Base-by-base conservation (phyloP, 768 basidiomycete genomes). In the Suillus americanus region DNA sequence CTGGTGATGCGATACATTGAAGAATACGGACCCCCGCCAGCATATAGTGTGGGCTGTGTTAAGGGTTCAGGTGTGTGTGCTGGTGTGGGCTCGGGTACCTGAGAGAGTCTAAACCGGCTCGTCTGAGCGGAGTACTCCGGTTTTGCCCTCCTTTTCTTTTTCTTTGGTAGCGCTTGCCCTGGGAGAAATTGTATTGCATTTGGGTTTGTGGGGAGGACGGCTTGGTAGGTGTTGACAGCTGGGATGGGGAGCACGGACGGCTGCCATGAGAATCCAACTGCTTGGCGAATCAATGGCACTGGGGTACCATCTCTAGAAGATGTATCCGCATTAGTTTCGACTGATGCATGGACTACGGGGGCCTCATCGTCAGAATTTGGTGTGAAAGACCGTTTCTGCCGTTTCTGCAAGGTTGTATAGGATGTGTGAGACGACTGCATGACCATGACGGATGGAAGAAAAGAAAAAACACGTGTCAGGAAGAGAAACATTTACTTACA, bases 231-330 rank as follows among this genome's bases (percentile, higher is more conserved):
- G 37, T 7, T 68, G 66, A 76, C 62, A 65, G 72, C 71, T 62
- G 74, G 59, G 43, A 68, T 69, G 43, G 74, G 67, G 40, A 65
- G 62, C 46, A 67, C 66, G 9, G 74, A 74, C 10, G 71, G 71
- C 23, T 70, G 63, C 75, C 76, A 80, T 54, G 79, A 73, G 69
- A 88, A 89, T 25, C 78, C 88, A 45, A 89, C 75, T n/a, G 85
- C 79, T 70, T 87, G 83, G 56, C 88, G 82, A 67, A 89, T 81
- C 35, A 89, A 71, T 43, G 88, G 88, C 7, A 78, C 77, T 43
- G 79, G 75, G 25, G 77, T 66, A 16, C 60, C 70, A 65, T 72
- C 73, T 51, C 82, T 83, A 48, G 83, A 82, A 64, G 85, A 82
- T 13, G 83, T 80, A 65, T 84, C 81, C 23, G 53, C 33, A 59